These are phyloP conservation scores for Alternaria triticimaculans DNA, from an alignment of 2,329 filamentous ascomycete genomes.

Conservation along the genomic window DNA sequence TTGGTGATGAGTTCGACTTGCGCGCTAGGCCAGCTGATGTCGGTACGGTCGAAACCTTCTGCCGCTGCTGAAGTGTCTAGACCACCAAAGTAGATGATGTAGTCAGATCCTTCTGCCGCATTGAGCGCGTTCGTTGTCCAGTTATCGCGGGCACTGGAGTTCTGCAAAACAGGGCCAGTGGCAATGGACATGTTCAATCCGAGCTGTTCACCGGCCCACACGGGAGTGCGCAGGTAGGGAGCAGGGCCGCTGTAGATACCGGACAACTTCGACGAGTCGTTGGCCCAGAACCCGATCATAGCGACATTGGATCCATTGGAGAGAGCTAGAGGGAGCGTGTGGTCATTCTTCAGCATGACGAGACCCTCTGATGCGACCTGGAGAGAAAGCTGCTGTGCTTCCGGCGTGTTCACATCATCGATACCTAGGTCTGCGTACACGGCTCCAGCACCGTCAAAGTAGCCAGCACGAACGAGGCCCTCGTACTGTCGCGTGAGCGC, in stretches of 20 bases:
- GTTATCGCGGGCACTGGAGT: slow-evolving; percentile 16
- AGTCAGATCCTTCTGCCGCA: slow-evolving; percentile 55
- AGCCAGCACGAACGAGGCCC: slow-evolving; percentile 62
- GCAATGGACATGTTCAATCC: slow-evolving; percentile 51
- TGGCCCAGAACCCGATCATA: slow-evolving; percentile 65
- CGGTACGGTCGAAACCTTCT: slow-evolving; percentile 60
- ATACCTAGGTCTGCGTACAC: slow-evolving; percentile 61
- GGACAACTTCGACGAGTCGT: slow-evolving; percentile 63
- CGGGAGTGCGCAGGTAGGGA: slow-evolving; percentile 62
- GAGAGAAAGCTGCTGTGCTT: slow-evolving; percentile 63
- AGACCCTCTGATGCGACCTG: slow-evolving; percentile 59
- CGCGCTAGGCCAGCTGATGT: slow-evolving; percentile 59
- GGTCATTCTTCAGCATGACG: slow-evolving; percentile 61
- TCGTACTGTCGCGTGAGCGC: slow-evolving; percentile 62
- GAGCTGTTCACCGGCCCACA: slow-evolving; percentile 59
- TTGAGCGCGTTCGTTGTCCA: slow-evolving; percentile 23
- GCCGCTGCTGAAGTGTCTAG: slow-evolving; percentile 61
- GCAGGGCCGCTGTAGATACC: slow-evolving; percentile 66
- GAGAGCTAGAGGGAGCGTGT: slow-evolving; percentile 52
- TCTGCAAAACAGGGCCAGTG: slow-evolving; percentile 22
- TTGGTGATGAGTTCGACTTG: slow-evolving; percentile 61
- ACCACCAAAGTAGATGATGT: slow-evolving; percentile 63
- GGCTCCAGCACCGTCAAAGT: slow-evolving; percentile 61
- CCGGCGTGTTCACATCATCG: slow-evolving; percentile 62
- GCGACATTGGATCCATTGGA: slow-evolving; percentile 54